phyloP scores from a whole-genome alignment of 225 moss, liverwort and hornwort genomes.

The Pseudisothecium myosuroides region DNA sequence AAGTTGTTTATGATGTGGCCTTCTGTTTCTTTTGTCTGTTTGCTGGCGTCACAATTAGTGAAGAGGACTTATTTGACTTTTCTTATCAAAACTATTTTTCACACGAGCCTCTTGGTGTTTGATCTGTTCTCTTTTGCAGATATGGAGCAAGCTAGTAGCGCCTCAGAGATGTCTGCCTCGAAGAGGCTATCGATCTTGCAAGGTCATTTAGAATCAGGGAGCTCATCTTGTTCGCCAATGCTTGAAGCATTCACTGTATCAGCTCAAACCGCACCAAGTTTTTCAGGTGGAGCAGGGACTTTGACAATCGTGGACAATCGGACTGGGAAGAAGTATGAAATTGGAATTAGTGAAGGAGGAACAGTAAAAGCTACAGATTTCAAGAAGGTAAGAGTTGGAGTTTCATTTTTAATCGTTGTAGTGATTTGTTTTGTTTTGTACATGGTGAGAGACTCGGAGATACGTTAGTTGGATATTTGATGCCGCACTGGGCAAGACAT shows the following conservation, averaged over 20 bases:
- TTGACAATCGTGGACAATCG: conserved; percentile 71
- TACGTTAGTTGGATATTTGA: background rate
- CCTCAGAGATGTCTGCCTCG: conserved; percentile 8
- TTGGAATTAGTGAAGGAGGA: conserved; percentile 81
- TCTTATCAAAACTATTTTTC: background rate
- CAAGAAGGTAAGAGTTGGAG: conserved; percentile 41
- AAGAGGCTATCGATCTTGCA: conserved; percentile 43
- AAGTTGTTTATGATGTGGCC: background rate
- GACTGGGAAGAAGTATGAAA: conserved; percentile 74
- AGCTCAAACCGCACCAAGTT: conserved; percentile 38
- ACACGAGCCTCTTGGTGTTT: background rate
- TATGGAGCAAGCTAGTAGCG: conserved; percentile 16
- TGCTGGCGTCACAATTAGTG: background rate
- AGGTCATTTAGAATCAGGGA: conserved; percentile 39
- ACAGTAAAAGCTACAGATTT: conserved; percentile 87
- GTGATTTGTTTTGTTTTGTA: background rate
- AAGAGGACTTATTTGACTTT: background rate
- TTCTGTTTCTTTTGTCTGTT: background rate
- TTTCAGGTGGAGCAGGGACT: conserved; percentile 66
- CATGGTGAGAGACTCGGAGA: background rate
- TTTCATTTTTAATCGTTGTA: background rate
- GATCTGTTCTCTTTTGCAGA: background rate
- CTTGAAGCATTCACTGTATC: conserved; percentile 46
- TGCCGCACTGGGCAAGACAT: background rate
- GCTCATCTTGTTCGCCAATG: conserved; percentile 1